These are phyloP conservation scores for Eucalyptus urophylla DNA, from an alignment of 345 rosid species.

Conservation along the genomic window DNA sequence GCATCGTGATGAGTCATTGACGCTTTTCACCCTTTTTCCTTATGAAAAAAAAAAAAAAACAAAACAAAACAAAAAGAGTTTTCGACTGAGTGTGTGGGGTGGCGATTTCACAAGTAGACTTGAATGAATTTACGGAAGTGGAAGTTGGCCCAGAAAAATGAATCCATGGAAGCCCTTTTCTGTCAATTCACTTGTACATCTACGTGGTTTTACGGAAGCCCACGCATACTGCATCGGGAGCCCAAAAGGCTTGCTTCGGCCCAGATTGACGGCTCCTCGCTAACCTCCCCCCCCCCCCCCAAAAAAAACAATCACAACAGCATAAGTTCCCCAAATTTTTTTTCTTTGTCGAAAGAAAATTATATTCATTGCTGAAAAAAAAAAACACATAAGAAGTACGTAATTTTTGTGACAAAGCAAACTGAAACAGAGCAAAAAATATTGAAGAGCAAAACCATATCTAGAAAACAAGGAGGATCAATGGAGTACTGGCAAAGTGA, in stretches of 20 bases:
- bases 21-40: background rate
- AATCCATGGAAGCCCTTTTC: background rate
- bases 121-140: background rate
- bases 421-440: no score
- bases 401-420: no score
- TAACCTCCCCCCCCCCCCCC: background rate
- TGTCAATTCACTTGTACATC: background rate
- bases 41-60: background rate
- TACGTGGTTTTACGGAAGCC: background rate
- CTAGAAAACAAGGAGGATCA: no score
- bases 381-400: no score
- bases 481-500: accelerated
- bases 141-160: background rate
- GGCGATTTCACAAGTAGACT: background rate
- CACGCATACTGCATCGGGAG: background rate
- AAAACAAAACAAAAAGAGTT: background rate
- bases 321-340: background rate
- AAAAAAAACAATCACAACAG: no score
- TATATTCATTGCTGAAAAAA: no score
- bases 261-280: background rate
- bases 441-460: no score
- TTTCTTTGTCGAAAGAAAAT: no score
- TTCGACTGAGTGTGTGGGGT: background rate
- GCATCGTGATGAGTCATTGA: background rate
- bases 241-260: background rate